phyloP scores from a whole-genome alignment of 805 yeast species.

The Wickerhamomyces bovis region DNA sequence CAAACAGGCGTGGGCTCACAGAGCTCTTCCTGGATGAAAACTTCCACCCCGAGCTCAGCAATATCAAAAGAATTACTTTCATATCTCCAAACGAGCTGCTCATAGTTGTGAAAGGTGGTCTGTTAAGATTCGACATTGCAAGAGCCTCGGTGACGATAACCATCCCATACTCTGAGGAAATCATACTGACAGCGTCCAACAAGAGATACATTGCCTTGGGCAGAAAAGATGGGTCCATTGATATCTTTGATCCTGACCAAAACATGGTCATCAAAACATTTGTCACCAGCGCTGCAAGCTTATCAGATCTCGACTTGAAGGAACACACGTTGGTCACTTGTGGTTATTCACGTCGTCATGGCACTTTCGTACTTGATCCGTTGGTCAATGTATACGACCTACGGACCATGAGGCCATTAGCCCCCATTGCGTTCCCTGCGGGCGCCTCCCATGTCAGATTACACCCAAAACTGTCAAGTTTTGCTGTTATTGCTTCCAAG shows the following conservation, averaged over 20 bases:
- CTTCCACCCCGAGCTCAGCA: constrained; percentile 27
- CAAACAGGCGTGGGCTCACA: constrained; percentile 52
- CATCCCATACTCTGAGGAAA: constrained; percentile 37
- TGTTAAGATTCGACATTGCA: constrained; percentile 38
- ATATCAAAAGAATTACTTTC: constrained; percentile 26
- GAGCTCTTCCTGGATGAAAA: constrained; percentile 27
- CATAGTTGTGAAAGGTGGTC: constrained; percentile 37
- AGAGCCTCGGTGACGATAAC: constrained; percentile 31
- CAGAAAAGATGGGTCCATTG: constrained; percentile 52
- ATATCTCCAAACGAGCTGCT: constrained; percentile 37
- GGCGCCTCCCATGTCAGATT: constrained; percentile 82
- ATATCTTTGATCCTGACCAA: constrained; percentile 53
- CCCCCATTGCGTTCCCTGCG: constrained; percentile 83
- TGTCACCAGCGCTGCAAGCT: constrained; percentile 51
- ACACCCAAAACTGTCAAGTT: constrained; percentile 82
- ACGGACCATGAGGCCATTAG: constrained; percentile 58
- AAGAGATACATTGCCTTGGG: constrained; percentile 55
- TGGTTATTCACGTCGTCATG: constrained; percentile 67
- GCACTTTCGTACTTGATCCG: constrained; percentile 61
- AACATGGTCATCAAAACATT: constrained; percentile 45
- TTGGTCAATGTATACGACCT: constrained; percentile 79
- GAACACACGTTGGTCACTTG: constrained; percentile 71
- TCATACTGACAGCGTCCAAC: constrained; percentile 43
- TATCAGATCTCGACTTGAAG: constrained; percentile 59
- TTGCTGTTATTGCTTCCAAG: constrained; percentile 65